phyloP scores from a whole-genome alignment of 768 basidiomycete genomes.

The Lactifluus pinguis region DNA sequence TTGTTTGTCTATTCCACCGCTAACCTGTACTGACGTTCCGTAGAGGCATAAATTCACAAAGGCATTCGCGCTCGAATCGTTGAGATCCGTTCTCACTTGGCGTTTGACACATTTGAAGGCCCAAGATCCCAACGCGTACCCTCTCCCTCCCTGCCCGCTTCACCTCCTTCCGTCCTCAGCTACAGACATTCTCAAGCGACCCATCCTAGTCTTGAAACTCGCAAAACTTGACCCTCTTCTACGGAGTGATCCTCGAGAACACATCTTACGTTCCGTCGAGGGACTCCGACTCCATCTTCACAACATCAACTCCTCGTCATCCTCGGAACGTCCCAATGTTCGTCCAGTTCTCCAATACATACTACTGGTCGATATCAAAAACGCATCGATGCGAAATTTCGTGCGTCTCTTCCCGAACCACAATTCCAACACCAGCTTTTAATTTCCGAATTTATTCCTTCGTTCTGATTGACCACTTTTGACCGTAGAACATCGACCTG shows the following conservation, averaged over 20 bases:
- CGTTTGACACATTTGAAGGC: slow-evolving; percentile 29
- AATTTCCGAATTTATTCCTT: slow-evolving; percentile 14
- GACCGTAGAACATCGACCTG: slow-evolving; percentile 46
- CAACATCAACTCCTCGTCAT: slow-evolving; percentile 33
- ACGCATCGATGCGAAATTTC: slow-evolving; percentile 43
- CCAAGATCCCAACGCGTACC: slow-evolving; percentile 1
- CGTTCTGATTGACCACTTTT: slow-evolving; percentile 8
- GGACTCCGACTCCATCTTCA: slow-evolving; percentile 48
- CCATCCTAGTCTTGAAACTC: slow-evolving; percentile 49
- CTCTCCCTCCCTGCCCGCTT: slow-evolving; percentile 19
- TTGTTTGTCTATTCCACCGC: too few relatives aligned
- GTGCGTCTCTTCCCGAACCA: slow-evolving; percentile 33
- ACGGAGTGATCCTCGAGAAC: slow-evolving; percentile 34
- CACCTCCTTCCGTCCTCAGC: slow-evolving; percentile 40
- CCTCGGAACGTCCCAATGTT: slow-evolving; percentile 15
- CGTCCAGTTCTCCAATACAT: slow-evolving; percentile 54
- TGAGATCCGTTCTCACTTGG: slow-evolving; percentile 49
- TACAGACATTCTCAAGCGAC: slow-evolving; percentile 55
- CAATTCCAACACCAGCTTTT: background rate
- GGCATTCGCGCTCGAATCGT: slow-evolving; percentile 52
- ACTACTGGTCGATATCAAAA: slow-evolving; percentile 54
- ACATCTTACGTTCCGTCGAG: slow-evolving; percentile 38
- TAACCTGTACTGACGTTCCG: too few relatives aligned
- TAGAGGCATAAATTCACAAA: slow-evolving; percentile 62
- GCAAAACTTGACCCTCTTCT: slow-evolving; percentile 33